Evolutionary conservation across 2,329 filamentous ascomycete genomes (phyloP).

Genomic region (Penicillium occitanis): DNA sequence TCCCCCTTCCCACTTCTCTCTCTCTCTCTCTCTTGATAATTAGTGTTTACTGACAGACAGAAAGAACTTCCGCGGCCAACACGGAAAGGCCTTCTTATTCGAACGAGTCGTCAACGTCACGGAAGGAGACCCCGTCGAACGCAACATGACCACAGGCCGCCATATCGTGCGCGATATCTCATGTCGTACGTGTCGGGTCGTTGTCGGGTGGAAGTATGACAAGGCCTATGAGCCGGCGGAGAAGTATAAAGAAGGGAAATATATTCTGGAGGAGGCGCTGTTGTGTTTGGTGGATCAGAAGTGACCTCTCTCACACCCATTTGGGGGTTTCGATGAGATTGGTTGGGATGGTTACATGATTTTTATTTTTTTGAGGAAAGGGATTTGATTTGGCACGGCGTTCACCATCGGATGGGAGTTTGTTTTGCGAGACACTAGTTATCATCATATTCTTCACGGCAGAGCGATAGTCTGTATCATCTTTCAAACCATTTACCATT

Average conservation of each 20-base stretch:
- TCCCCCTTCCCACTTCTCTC: slow-evolving; percentile 19
- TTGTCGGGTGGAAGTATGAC: slow-evolving; percentile 98
- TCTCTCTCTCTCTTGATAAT: too few relatives aligned
- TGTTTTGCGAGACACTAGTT: not conserved
- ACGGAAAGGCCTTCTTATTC: slow-evolving; percentile 97
- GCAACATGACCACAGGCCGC: slow-evolving; percentile 95
- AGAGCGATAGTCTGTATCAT: slow-evolving; percentile 5
- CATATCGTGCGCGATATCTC: slow-evolving; percentile 92
- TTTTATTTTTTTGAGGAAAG: not conserved
- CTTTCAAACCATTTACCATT: not conserved
- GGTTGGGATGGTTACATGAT: not conserved
- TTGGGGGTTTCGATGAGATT: not conserved
- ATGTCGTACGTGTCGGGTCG: slow-evolving; percentile 87
- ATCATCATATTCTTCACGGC: not conserved
- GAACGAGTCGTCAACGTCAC: slow-evolving; percentile 89
- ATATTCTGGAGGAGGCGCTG: slow-evolving; percentile 89
- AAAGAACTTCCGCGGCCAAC: slow-evolving; percentile 96
- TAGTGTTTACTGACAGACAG: slow-evolving; percentile 8
- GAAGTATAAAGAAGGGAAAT: slow-evolving; percentile 99
- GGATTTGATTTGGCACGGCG: not conserved
- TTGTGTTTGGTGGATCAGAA: slow-evolving; percentile 59
- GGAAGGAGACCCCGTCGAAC: slow-evolving; percentile 77
- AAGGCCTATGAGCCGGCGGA: slow-evolving; percentile 89
- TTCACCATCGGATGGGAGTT: not conserved
- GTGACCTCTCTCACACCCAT: not conserved